These are phyloP conservation scores for Alternaria novae-zelandiae DNA, from an alignment of 2,329 filamentous ascomycete species.

Conservation along the genomic window DNA sequence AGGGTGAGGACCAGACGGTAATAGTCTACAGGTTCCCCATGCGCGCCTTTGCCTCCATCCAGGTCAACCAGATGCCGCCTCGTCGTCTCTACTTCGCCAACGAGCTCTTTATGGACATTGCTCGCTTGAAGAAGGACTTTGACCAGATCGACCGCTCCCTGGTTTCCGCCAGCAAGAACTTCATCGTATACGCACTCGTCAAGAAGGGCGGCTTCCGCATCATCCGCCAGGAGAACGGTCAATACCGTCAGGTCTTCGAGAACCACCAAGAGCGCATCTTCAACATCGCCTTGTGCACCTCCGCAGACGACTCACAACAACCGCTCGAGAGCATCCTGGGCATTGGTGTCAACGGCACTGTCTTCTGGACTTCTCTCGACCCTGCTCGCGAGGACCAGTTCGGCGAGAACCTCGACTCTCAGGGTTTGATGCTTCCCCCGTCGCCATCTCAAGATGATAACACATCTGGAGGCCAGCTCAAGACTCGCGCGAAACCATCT, in stretches of 20 bases:
- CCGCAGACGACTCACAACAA: slow-evolving; percentile 57
- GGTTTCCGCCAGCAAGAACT: slow-evolving; percentile 85
- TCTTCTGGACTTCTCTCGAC: slow-evolving; percentile 86
- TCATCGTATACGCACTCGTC: slow-evolving; percentile 92
- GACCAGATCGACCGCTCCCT: slow-evolving; percentile 96
- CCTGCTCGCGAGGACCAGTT: slow-evolving; percentile 58
- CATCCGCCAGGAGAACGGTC: slow-evolving; percentile 92
- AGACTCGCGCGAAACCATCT: slow-evolving; percentile 92
- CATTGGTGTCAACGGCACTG: slow-evolving; percentile 90
- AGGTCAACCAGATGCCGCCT: slow-evolving; percentile 65
- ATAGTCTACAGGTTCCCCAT: slow-evolving; percentile 95
- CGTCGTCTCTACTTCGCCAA: slow-evolving; percentile 71
- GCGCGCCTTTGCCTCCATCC: slow-evolving; percentile 93
- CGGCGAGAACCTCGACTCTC: slow-evolving; percentile 82
- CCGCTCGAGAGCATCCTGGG: slow-evolving; percentile 78
- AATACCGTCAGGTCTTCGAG: slow-evolving; percentile 89
- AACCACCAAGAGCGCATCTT: slow-evolving; percentile 93
- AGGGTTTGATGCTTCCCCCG: slow-evolving; percentile 88
- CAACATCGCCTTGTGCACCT: slow-evolving; percentile 83
- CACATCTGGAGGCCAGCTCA: slow-evolving; percentile 87
- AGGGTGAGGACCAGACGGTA: slow-evolving; percentile 72
- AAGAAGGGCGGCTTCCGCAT: slow-evolving; percentile 92
- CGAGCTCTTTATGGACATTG: slow-evolving; percentile 88
- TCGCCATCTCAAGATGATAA: slow-evolving; percentile 87
- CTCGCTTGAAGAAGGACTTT: slow-evolving; percentile 94